Evolutionary conservation across 257 asterid genomes (phyloP), one percentile per base, ranked within the genome.

Genomic region (Solanum ossicruentum): DNA sequence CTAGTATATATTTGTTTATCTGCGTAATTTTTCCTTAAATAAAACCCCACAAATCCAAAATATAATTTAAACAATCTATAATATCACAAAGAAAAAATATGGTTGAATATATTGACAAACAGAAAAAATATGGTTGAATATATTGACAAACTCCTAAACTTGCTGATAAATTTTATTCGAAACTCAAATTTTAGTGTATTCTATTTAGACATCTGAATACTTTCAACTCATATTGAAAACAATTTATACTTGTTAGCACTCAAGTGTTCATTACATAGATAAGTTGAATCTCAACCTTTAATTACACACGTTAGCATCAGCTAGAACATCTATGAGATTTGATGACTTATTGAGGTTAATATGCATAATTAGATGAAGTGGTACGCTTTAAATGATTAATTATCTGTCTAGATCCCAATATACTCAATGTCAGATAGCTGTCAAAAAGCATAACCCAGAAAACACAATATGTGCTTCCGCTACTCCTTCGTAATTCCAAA

Each of bases 41-140:
- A 69, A 85, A 86, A 45, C 47, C 65, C 84, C 18, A 54, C 55
- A 58, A 83, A 86, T 61, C 60, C 63, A 80, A 86, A 77, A 84
- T 17, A 79, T 65, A 84, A 12, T 9, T 84, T 57, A 26, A 54
- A 26, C 45, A 32, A 13, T 77, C 16, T 77, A 51, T n/a, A 72
- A n/a, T 69, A 21, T 77, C 47, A 26, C 26, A 15, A 23, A 23
- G 57, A 26, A 9, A 23, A 28, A 32, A 32, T 16, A 67, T 67
- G 1, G 1, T 16, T 16, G 7, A 67, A 67, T 32, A 0, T 15
- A 28, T 66, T 6, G 20, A 26, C 11, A 32, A 15, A 2, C 21
- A 23, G 57, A 26, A 9, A 23, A 28, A 32, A 32, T 16, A 67
- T 67, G 1, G 1, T 16, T 16, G 7, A 67, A 67, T 32, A 0